Evolutionary conservation across 306 rosid genomes (phyloP).

Genomic region (Rosa chinensis): DNA sequence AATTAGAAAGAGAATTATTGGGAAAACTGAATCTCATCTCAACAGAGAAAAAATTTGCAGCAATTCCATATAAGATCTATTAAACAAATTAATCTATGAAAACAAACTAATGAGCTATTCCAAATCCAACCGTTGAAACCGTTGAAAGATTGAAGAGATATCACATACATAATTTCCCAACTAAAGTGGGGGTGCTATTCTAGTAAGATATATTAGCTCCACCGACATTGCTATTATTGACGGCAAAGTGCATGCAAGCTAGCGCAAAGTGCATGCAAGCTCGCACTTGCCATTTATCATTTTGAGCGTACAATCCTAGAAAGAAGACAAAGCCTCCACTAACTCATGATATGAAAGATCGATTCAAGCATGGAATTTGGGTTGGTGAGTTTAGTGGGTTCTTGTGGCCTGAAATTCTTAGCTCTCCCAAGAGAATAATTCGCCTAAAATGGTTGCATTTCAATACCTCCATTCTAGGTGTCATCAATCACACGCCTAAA

Average conservation of each 20-base stretch:
- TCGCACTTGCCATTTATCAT: constrained; percentile 2
- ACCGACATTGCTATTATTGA: neutral
- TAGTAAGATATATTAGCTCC: neutral
- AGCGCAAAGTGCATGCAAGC: constrained; percentile 3
- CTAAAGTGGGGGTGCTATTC: neutral
- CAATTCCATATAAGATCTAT: no score
- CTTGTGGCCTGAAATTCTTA: constrained; percentile 1
- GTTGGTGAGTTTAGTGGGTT: constrained; percentile 6
- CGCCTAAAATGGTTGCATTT: neutral
- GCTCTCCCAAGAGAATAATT: neutral
- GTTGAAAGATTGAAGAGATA: neutral
- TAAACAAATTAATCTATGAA: no score
- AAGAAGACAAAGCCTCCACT: constrained; percentile 24
- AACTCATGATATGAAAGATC: neutral
- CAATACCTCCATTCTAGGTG: neutral
- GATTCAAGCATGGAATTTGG: neutral
- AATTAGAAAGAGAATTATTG: no score
- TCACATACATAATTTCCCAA: neutral
- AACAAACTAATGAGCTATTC: no score
- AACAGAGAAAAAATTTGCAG: no score
- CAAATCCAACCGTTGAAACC: neutral
- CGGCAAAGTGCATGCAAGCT: constrained; percentile 4
- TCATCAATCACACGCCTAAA: neutral
- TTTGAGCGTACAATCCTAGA: neutral
- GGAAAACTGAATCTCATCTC: no score